A percentile compares a stretch with the other conserved stretches of the same genome.
phyloP scores from a whole-genome alignment of 345 rosid species.

The Salix exigua region DNA sequence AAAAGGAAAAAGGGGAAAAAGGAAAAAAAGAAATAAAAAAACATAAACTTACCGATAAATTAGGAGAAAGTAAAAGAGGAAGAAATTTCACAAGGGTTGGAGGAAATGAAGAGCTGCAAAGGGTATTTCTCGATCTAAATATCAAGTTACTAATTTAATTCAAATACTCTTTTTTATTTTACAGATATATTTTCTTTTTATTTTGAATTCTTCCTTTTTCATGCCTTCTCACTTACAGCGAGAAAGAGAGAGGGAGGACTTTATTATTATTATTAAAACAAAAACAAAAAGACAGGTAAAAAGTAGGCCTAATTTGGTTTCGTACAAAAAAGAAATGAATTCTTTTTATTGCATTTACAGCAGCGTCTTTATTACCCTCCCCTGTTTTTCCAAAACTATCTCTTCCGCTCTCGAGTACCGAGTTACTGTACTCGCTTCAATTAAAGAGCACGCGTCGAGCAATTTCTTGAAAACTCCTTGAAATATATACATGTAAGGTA shows the following conservation, averaged over 20 bases:
- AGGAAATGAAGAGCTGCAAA: background rate
- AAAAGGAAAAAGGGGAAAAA: background rate
- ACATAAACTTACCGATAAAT: slow-evolving; percentile 14
- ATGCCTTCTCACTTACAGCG: no score
- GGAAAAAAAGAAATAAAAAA: background rate
- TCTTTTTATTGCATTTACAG: slow-evolving; percentile 5
- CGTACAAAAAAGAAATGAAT: background rate
- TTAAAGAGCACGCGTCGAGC: background rate
- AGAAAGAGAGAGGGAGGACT: no score
- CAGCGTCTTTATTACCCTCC: background rate
- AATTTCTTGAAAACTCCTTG: no score
- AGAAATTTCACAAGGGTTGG: no score
- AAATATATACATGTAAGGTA: background rate
- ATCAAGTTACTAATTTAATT: background rate
- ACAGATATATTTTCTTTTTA: no score
- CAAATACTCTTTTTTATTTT: no score
- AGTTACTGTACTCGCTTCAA: background rate
- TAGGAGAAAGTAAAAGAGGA: background rate
- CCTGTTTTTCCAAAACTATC: no score
- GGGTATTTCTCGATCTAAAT: slow-evolving; percentile 3
- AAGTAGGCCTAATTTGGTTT: background rate
- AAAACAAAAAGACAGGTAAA: background rate
- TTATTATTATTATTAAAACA: no score
- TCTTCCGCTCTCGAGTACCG: background rate
- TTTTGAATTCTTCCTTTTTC: no score